Evolutionary conservation across 2,329 filamentous ascomycete genomes (phyloP).

Genomic region (Neonectria sp.): DNA sequence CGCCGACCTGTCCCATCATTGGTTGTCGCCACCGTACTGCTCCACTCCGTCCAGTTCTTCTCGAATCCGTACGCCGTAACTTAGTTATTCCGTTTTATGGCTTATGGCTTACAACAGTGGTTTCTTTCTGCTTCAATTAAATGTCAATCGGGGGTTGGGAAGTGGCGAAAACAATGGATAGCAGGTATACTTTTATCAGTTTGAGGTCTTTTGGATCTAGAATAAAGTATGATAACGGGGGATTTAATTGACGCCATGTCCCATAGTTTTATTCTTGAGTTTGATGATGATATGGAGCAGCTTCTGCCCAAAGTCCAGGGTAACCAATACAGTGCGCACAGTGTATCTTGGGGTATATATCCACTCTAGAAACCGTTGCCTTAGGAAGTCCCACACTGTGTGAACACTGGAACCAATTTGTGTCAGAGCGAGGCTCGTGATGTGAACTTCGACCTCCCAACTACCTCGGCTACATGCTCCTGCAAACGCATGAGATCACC

Average conservation of each 20-base stretch:
- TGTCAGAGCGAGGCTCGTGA: neutral
- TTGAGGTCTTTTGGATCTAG: neutral
- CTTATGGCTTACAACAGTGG: too few relatives aligned
- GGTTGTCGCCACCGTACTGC: conserved; percentile 7
- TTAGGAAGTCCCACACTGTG: conserved; percentile 1
- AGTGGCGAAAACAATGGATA: too few relatives aligned
- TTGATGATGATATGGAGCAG: neutral
- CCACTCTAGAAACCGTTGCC: neutral
- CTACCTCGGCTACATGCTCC: neutral
- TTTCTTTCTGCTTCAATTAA: too few relatives aligned
- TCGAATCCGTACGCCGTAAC: neutral
- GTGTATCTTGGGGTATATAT: too few relatives aligned
- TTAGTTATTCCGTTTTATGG: too few relatives aligned
- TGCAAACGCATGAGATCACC: neutral
- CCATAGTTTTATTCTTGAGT: neutral
- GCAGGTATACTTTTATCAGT: too few relatives aligned
- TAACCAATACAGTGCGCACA: neutral
- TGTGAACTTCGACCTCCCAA: conserved; percentile 9
- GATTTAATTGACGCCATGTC: neutral
- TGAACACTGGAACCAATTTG: neutral
- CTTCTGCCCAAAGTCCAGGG: neutral
- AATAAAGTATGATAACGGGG: neutral
- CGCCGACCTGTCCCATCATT: conserved; percentile 15
- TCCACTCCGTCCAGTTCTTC: conserved; percentile 7
- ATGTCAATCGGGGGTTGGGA: too few relatives aligned